Base-by-base conservation (phyloP, 768 basidiomycete genomes). In the Boletus subparvulus region DNA sequence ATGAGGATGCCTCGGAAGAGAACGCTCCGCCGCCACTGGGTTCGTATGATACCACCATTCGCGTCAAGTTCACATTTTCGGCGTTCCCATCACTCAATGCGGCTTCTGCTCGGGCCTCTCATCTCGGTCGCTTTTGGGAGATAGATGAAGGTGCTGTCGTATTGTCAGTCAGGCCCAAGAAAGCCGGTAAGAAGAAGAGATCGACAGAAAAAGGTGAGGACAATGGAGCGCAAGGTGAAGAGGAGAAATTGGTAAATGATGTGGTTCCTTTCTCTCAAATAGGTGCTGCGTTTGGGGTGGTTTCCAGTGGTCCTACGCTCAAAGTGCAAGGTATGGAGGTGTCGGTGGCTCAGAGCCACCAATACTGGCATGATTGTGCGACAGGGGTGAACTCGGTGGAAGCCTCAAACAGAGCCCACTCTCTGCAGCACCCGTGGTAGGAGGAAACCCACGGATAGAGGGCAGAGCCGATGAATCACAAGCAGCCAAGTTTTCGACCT, bases 41-140 rank as follows among this genome's bases (percentile, higher is more conserved):
- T n/a, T n/a, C n/a, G n/a, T n/a, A n/a, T 30, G 91, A 92, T 61
- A 90, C 90, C 1, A 92, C 90, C 14, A 75, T 92, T 57, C 83
- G 84, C 51, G 69, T 93, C 60, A 92, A 87, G 70, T 93, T 84
- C n/a, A n/a, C n/a, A n/a, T n/a, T n/a, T n/a, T n/a, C n/a, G n/a
- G n/a, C n/a, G n/a, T n/a, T n/a, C n/a, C n/a, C n/a, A n/a, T n/a
- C 41, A 2, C 70, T 72, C 50, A 13, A 17, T 28, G 63, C 63
- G 3, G 44, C 66, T 14, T 52, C 63, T 5, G 61, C 68, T 8
- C 48, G 73, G 2, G 61, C 68, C 1, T 46, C 63, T n/a, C 76
- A 90, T 48, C 74, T 93, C 33, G 62, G 75, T 7, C 78, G 77
- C 0, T 91, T 89, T 59, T 90, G 91, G 1, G 69, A 78, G 2